Percentiles rank a stretch among this genome's conserved stretches.
phyloP scores from a whole-genome alignment of 345 rosid genomes.

The Lumnitzera littorea region DNA sequence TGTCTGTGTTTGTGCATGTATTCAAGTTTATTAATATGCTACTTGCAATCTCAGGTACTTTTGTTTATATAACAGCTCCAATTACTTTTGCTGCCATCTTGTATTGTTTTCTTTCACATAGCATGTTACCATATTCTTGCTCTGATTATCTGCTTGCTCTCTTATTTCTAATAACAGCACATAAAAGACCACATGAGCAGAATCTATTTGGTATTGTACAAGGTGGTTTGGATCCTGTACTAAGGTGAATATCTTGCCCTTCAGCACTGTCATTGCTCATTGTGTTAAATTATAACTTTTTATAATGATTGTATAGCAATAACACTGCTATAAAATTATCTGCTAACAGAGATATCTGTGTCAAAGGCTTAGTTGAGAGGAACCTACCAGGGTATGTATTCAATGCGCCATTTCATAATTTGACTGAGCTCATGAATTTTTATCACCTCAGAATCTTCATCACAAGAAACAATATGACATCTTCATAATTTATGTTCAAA shows the following conservation, averaged over 20 bases:
- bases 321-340: not conserved
- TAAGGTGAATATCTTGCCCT: constrained; percentile 35
- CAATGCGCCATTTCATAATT: not conserved
- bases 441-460: too few species aligned
- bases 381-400: constrained; percentile 67
- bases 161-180: constrained; percentile 37
- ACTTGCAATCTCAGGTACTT: too few species aligned
- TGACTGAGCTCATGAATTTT: too few species aligned
- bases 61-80: too few species aligned
- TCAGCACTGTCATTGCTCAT: constrained; percentile 1
- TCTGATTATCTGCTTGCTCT: constrained; percentile 3
- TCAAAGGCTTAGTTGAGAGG: constrained; percentile 60
- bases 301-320: not conserved
- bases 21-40: too few species aligned
- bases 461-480: too few species aligned
- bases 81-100: not conserved
- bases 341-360: constrained; percentile 57
- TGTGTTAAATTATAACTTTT: not conserved
- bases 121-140: not conserved
- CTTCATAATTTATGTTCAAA: too few species aligned
- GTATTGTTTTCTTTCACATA: constrained; percentile 2
- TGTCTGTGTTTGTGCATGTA: too few species aligned
- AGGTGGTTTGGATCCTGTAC: constrained; percentile 69
- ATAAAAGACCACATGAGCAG: constrained; percentile 62
- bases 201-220: constrained; percentile 77